These are phyloP conservation scores for Coniochaeta pulveracea DNA, from an alignment of 2,329 filamentous ascomycete genomes.

Conservation along the genomic window DNA sequence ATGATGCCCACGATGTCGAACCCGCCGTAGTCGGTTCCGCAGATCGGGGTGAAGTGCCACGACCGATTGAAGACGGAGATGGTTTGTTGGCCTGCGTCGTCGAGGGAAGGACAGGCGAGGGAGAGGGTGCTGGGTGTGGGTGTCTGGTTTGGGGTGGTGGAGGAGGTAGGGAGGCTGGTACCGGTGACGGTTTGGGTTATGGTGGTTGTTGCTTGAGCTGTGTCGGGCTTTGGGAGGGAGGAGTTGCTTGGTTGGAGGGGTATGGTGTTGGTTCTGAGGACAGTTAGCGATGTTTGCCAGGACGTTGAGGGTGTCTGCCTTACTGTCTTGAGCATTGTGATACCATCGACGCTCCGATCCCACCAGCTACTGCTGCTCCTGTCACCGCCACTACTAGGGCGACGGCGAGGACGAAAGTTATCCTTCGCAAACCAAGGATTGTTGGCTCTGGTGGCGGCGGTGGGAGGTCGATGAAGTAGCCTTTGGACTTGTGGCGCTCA, in stretches of 20 bases:
- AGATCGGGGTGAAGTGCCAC: conserved; percentile 11
- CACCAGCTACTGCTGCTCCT: conserved; percentile 12
- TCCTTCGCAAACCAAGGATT: conserved; percentile 10
- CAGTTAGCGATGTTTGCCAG: not conserved
- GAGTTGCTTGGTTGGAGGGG: not conserved
- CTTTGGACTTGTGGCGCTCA: too few species aligned
- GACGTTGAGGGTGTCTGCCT: not conserved
- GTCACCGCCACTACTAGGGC: conserved; percentile 10
- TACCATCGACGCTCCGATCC: conserved; percentile 12
- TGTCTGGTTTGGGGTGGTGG: not conserved
- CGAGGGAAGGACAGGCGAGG: conserved; percentile 9
- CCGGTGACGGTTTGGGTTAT: conserved; percentile 2
- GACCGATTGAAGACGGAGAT: conserved; percentile 6
- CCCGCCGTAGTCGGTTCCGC: conserved; percentile 6
- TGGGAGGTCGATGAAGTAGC: not conserved
- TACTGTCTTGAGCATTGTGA: conserved; percentile 11
- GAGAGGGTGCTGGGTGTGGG: conserved; percentile 10
- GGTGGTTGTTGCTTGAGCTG: conserved; percentile 4
- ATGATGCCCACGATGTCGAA: conserved; percentile 10
- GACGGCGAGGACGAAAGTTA: conserved; percentile 10
- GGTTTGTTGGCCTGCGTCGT: conserved; percentile 3
- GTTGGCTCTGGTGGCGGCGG: conserved; percentile 2
- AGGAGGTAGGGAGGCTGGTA: not conserved
- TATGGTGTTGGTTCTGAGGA: not conserved
- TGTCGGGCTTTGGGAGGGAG: not conserved